phyloP scores from a whole-genome alignment of 139 green algal species.

The Eudorina sp. region DNA sequence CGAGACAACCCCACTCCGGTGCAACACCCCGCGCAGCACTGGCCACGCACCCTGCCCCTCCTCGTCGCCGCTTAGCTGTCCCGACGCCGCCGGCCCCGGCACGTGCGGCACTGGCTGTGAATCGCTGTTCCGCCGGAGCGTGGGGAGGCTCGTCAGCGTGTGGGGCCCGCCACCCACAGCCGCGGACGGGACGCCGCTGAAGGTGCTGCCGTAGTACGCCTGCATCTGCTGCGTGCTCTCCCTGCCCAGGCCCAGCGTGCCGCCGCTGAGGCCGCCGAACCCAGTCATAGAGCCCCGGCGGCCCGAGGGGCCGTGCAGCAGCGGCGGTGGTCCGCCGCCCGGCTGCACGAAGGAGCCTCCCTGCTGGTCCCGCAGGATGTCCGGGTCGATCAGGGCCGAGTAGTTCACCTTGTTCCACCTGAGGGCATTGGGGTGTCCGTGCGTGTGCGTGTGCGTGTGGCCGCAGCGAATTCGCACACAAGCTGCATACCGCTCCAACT shows the following conservation, averaged over 20 bases:
- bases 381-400: slow-evolving; percentile 29
- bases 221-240: slow-evolving; percentile 27
- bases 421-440: no score
- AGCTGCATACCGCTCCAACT: no score
- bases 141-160: neutral
- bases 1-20: no score
- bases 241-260: neutral
- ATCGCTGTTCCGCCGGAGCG: slow-evolving; percentile 21
- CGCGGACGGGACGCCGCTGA: neutral
- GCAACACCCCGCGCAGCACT: no score
- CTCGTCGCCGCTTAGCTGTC: neutral
- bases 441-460: no score
- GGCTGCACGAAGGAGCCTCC: slow-evolving; percentile 32
- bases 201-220: neutral
- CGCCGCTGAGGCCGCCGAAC: slow-evolving; percentile 9
- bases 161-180: neutral
- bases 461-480: no score
- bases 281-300: slow-evolving; percentile 17
- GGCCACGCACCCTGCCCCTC: neutral
- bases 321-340: neutral
- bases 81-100: neutral
- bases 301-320: slow-evolving; percentile 23
- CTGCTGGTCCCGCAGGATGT: slow-evolving; percentile 44
- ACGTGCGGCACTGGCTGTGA: neutral
- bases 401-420: slow-evolving; percentile 51